Percentiles rank a stretch among this genome's conserved stretches.
phyloP scores from a whole-genome alignment of 2,329 filamentous ascomycete genomes.

The Cadophora sp. region DNA sequence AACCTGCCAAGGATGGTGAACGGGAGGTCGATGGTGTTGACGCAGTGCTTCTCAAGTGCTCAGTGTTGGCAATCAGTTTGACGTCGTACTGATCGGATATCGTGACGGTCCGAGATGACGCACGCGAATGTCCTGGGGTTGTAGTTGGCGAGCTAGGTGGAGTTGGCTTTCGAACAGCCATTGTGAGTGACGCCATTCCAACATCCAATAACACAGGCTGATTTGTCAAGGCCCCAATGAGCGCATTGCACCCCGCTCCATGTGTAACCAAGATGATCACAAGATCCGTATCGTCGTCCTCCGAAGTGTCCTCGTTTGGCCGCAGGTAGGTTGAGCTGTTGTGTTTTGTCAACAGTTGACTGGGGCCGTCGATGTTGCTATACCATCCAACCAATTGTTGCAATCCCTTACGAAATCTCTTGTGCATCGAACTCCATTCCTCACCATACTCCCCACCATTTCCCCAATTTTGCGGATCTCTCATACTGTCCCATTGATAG shows the following conservation, averaged over 20 bases:
- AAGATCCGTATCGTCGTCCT: constrained; percentile 72
- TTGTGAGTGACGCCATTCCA: constrained; percentile 86
- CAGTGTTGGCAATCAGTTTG: constrained; percentile 74
- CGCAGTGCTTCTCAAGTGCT: constrained; percentile 65
- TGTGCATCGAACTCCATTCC: constrained; percentile 96
- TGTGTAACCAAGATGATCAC: constrained; percentile 91
- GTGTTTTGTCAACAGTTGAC: constrained; percentile 57
- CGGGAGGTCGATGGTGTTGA: constrained; percentile 48
- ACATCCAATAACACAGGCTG: constrained; percentile 92
- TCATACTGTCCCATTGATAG: constrained; percentile 95
- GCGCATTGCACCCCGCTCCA: constrained; percentile 92
- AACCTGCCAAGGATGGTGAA: constrained; percentile 43
- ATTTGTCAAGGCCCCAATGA: constrained; percentile 90
- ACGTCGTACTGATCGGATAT: constrained; percentile 74
- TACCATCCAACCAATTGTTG: constrained; percentile 88
- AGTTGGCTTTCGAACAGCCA: constrained; percentile 71
- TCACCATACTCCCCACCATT: constrained; percentile 88
- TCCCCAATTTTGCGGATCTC: constrained; percentile 79
- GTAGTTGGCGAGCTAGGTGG: constrained; percentile 33
- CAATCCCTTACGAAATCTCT: constrained; percentile 81
- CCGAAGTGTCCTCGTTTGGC: constrained; percentile 50
- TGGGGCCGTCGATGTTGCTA: constrained; percentile 58
- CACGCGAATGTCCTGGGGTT: constrained; percentile 46
- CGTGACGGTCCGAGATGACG: constrained; percentile 48
- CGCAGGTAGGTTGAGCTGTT: constrained; percentile 47